Conservation (phyloP, 257 asterid genomes). For the Plectranthus barbatus region DNA sequence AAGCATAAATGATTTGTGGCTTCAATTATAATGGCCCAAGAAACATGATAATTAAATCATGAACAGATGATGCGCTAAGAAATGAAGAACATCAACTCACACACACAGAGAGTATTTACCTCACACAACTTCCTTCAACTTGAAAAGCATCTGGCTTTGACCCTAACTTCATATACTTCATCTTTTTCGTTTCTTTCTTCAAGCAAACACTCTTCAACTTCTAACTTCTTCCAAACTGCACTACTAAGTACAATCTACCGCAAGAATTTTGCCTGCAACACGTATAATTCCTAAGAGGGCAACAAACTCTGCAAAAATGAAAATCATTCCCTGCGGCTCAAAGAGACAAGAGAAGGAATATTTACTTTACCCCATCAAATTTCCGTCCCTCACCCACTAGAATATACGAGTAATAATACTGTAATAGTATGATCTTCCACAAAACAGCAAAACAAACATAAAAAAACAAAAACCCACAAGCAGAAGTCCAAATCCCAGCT, state of each 20-base stretch:
- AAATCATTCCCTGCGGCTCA: conserved; percentile 25
- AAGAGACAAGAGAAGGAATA: conserved; percentile 27
- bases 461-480: conserved; percentile 27
- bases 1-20: neutral
- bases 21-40: neutral
- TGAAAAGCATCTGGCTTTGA: conserved; percentile 91
- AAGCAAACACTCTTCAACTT: neutral
- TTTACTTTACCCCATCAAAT: conserved; percentile 27
- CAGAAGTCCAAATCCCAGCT: conserved; percentile 5
- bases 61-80: neutral
- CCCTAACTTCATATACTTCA: conserved; percentile 96
- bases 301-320: conserved; percentile 23
- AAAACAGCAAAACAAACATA: conserved; percentile 35
- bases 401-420: conserved; percentile 6
- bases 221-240: neutral
- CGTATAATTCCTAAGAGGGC: conserved; percentile 17
- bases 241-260: conserved; percentile 16
- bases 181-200: conserved; percentile 22
- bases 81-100: neutral
- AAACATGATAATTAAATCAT: neutral
- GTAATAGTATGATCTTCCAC: conserved; percentile 8
- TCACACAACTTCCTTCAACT: conserved; percentile 54
- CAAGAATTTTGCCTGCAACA: conserved; percentile 5
- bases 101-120: conserved; percentile 29
- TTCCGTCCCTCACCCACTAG: conserved; percentile 18